Evolutionary conservation across 768 basidiomycete species (phyloP).

Genomic region (Boletus pseudopeckii): DNA sequence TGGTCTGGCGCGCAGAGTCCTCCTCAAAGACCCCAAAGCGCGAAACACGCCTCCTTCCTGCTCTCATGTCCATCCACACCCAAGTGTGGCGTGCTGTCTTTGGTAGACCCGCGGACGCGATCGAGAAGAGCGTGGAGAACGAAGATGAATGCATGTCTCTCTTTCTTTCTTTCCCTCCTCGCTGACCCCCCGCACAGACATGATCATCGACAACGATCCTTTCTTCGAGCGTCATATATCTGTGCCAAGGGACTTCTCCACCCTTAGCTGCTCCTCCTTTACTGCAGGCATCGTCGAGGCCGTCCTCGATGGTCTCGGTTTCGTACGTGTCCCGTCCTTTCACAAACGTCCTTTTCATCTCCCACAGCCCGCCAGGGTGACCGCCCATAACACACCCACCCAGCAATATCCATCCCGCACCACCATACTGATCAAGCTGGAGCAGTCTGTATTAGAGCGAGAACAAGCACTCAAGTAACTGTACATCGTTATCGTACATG

Average conservation of each 20-base stretch:
- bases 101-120: conserved; percentile 88
- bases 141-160: conserved; percentile 82
- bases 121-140: conserved; percentile 95
- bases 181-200: conserved; percentile 52
- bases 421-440: conserved; percentile 96
- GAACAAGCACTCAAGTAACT: conserved; percentile 81
- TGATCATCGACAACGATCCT: conserved; percentile 98
- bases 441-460: conserved; percentile 87
- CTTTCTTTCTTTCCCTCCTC: neutral
- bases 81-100: conserved; percentile 95
- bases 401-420: conserved; percentile 78
- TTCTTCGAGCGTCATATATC: conserved; percentile 88
- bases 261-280: conserved; percentile 94
- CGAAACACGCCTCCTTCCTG: conserved; percentile 86
- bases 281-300: conserved; percentile 98
- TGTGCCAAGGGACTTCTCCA: conserved; percentile 90
- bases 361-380: conserved; percentile 88
- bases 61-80: conserved; percentile 91
- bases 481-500: conserved; percentile 8
- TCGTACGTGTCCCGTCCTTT: conserved; percentile 55
- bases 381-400: conserved; percentile 89
- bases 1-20: conserved; percentile 75
- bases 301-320: conserved; percentile 88
- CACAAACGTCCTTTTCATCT: conserved; percentile 8
- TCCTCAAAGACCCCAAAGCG: conserved; percentile 87